Conservation (phyloP, 2,329 filamentous ascomycete species). For the Zopfia rhizophila region DNA sequence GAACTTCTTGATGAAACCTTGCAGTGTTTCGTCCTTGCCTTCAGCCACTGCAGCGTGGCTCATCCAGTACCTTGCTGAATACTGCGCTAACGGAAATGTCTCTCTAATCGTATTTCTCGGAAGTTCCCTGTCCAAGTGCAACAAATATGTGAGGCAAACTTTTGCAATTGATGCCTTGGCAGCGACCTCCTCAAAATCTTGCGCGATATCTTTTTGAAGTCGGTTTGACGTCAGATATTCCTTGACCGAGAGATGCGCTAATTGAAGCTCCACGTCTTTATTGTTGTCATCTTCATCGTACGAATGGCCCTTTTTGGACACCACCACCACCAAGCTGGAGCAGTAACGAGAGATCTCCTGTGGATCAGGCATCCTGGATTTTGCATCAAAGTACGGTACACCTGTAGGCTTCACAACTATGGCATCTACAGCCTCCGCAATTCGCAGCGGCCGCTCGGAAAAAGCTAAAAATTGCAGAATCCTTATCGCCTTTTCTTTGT, state of each 20-base stretch:
- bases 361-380: slow-evolving; percentile 20
- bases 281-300: no score
- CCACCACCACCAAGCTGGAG: slow-evolving; percentile 22
- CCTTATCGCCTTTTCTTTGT: neutral
- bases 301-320: slow-evolving; percentile 7
- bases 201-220: slow-evolving; percentile 1
- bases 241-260: slow-evolving; percentile 31
- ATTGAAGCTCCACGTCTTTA: slow-evolving; percentile 3
- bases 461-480: slow-evolving; percentile 13
- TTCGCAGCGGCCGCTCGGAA: slow-evolving; percentile 2
- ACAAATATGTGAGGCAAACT: slow-evolving; percentile 25
- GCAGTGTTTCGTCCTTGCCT: slow-evolving; percentile 8
- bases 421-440: slow-evolving; percentile 4
- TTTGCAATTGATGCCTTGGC: slow-evolving; percentile 20
- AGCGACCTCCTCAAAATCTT: slow-evolving; percentile 9
- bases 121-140: slow-evolving; percentile 14
- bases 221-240: slow-evolving; percentile 28
- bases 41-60: slow-evolving; percentile 23
- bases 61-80: slow-evolving; percentile 26
- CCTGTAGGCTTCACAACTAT: slow-evolving; percentile 1
- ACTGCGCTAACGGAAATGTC: slow-evolving; percentile 21
- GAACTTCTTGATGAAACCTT: slow-evolving; percentile 2
- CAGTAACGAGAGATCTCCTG: no score
- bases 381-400: slow-evolving; percentile 27
- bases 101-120: slow-evolving; percentile 3